Percentiles rank a stretch among this genome's conserved stretches.
Evolutionary conservation across 192 early-diverging fungal genomes (phyloP).

Genomic region (Backusella circina): DNA sequence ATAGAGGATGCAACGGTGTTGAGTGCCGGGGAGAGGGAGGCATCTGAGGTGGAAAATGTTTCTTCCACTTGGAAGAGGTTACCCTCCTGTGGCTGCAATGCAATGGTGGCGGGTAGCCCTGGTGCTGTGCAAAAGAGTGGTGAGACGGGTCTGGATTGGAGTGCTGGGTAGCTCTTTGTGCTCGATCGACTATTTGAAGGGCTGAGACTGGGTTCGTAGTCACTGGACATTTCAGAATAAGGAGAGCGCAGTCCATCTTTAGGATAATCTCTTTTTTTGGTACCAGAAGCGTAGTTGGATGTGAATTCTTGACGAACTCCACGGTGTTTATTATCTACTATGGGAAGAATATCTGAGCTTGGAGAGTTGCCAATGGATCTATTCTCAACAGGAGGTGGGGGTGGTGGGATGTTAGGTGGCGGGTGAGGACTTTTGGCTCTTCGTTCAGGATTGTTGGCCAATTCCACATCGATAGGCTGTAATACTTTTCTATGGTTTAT

Average conservation of each 20-base stretch:
- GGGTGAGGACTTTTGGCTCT: background rate
- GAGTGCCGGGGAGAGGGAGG: slow-evolving; percentile 12
- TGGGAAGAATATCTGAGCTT: slow-evolving; percentile 17
- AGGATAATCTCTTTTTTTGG: background rate
- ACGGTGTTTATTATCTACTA: background rate
- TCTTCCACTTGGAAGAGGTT: slow-evolving; percentile 17
- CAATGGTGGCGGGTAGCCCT: slow-evolving; percentile 21
- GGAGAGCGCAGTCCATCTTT: slow-evolving; percentile 12
- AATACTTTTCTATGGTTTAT: background rate
- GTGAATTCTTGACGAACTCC: background rate
- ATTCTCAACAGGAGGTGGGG: background rate
- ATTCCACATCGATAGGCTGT: slow-evolving; percentile 18
- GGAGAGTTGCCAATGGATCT: background rate
- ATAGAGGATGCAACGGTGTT: slow-evolving; percentile 27
- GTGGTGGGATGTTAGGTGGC: background rate
- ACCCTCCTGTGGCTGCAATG: slow-evolving; percentile 9
- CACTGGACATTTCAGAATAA: slow-evolving; percentile 19
- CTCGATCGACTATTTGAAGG: slow-evolving; percentile 1
- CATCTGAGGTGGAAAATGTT: background rate
- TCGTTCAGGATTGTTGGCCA: slow-evolving; percentile 13
- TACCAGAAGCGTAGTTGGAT: background rate
- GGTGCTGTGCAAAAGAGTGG: slow-evolving; percentile 22
- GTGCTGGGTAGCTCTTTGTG: slow-evolving; percentile 1
- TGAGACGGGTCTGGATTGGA: slow-evolving; percentile 22
- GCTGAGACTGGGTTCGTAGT: slow-evolving; percentile 25